Base-by-base conservation (phyloP, 169 alveolate species). In the Besnoitia besnoiti region DNA sequence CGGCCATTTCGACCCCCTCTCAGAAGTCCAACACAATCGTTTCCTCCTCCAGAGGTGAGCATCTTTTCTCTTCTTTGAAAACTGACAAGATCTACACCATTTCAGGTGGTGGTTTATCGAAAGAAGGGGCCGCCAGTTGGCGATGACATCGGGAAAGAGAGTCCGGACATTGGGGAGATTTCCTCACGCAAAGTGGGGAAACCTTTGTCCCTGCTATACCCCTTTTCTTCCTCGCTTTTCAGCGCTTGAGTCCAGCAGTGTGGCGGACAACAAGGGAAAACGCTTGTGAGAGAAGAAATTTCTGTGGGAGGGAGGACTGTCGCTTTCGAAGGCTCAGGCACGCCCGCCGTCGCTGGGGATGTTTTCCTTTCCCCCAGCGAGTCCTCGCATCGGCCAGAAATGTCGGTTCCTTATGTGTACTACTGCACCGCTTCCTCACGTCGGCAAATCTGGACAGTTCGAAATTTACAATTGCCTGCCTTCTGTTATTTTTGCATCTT, bases 1-100 rank as follows among this genome's bases (percentile, higher is more conserved):
- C 99, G 85, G 97, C 99, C 92, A 98, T 98, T 79, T 97, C 99
- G 49, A 97, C 98, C 92, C 98, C 99, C 89, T 95, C 96, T 75
- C 98, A 97, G 84, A 97, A 96, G 93, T 55, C 90, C 85, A 97
- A 97, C 95, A 96, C 98, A 75, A 95, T 98, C 93, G 97, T 98
- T 55, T 97, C 99, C 82, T 98, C 98, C 62, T 97, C 99, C 44
- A 97, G 99, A 93, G 98, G 98, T 97, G 85, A 94, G 94, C 30
- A n/a, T 30, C 0, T 33, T 46, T 55, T 55, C 73, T 55, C 5
- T 21, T 55, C 27, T 55, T 55, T 0, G 3, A 55, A 27, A 27
- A 27, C 8, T 55, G 35, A 55, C 73, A 55, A 1, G 8, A 21
- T 55, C 27, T 55, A 7, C 27, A 5, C 3, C 35, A 33, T 21